Base-by-base conservation (phyloP, 805 yeast genomes). In the Saccharomyces eubayanus region DNA sequence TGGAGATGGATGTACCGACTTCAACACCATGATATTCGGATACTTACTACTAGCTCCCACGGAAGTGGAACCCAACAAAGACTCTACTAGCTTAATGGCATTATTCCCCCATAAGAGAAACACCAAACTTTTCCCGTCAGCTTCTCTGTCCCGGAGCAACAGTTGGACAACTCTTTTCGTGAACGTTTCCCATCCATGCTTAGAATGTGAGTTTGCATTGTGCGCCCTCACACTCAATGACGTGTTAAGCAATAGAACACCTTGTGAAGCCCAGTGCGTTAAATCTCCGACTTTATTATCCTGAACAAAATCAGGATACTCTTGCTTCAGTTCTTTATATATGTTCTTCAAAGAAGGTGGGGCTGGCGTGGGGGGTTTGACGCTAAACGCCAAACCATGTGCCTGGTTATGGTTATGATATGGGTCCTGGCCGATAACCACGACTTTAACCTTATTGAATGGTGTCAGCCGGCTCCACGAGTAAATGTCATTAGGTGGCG, bases 331-430 rank as follows among this genome's bases (percentile, higher is more conserved):
- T 20, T 89, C 84, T 64, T 89, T 92, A 74, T 85, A 94, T 53
- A 94, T 94, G 66, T 94, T 94, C 49, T 80, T 75, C 54, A 94
- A 74, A 1, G 97, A 89, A 1, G 95, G 94, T 0, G 99, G 98
- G 1, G 94, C 86, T 1, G 82, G 81, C 0, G 89, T 84, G 1
- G 96, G 96, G 31, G 87, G 85, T 53, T 82, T 77, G 1, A 94
- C 98, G 21, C 95, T 87, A 62, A 94, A 94, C 2, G 99, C 98
- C 29, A 94, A 73, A 0, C 99, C 99, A 65, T 94, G 99, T 0
- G 99, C 99, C 69, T 94, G 99, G 66, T 87, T 87, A 61, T 71
- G 70, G 67, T 90, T 89, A 69, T 94, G 99, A 67, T 94, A 94
- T 0, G 99, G 99, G 67, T 94, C 99, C 68, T 94, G 99, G 0